phyloP scores from a whole-genome alignment of 768 basidiomycete species.

The Lactarius vividus region DNA sequence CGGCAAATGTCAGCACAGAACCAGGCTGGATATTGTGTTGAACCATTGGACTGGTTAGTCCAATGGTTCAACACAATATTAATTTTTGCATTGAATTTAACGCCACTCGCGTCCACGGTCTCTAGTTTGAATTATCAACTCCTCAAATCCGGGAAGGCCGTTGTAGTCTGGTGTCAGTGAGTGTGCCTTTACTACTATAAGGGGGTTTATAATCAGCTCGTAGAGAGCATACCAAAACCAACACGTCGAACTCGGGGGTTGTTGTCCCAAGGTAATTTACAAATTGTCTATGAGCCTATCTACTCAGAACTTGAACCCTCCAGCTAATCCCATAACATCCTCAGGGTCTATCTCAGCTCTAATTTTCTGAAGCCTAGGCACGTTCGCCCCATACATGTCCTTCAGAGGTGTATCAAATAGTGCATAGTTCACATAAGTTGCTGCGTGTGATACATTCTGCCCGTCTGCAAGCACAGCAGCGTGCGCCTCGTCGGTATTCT shows the following conservation, averaged over 20 bases:
- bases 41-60: no score
- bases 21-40: no score
- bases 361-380: constrained; percentile 17
- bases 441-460: constrained; percentile 19
- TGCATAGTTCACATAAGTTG: constrained; percentile 27
- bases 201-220: no score
- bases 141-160: no score
- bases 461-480: constrained; percentile 26
- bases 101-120: no score
- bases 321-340: constrained; percentile 29
- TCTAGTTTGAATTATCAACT: no score
- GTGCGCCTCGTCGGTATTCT: neutral
- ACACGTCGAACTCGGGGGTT: neutral
- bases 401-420: constrained; percentile 22
- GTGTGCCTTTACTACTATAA: no score
- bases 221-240: no score
- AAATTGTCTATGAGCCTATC: neutral
- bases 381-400: constrained; percentile 25
- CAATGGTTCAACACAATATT: no score
- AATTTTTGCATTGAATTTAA: no score
- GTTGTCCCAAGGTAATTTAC: neutral
- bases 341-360: constrained; percentile 23
- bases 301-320: constrained; percentile 27
- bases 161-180: no score
- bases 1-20: no score